These are phyloP conservation scores for Aspergillus fijiensis DNA, from an alignment of 2,329 filamentous ascomycete genomes.

Conservation along the genomic window DNA sequence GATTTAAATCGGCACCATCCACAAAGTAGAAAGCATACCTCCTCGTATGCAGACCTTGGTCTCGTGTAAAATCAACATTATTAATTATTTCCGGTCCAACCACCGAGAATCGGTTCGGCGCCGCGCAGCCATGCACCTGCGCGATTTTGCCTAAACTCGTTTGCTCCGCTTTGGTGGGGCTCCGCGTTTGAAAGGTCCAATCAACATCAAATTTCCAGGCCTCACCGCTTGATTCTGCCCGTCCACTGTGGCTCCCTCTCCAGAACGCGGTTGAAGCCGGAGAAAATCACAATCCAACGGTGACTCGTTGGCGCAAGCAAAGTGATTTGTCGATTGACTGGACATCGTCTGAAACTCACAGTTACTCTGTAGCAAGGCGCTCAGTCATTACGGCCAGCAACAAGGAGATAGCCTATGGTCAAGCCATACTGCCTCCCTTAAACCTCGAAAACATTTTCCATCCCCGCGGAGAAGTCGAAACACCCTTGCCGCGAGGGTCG, in stretches of 20 bases:
- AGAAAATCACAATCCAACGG: neutral
- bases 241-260: constrained; percentile 3
- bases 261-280: constrained; percentile 5
- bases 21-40: too few species aligned
- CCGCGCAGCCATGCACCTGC: neutral
- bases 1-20: too few species aligned
- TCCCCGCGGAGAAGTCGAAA: neutral
- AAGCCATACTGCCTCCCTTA: neutral
- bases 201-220: neutral
- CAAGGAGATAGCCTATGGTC: neutral
- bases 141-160: constrained; percentile 11
- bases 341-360: neutral
- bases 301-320: neutral
- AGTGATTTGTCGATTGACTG: neutral
- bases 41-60: too few species aligned
- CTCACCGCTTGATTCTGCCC: constrained; percentile 15
- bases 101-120: neutral
- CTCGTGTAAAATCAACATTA: too few species aligned
- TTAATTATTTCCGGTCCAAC: too few species aligned
- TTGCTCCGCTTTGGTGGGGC: neutral
- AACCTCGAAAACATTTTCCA: neutral
- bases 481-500: neutral
- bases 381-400: neutral
- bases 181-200: neutral
- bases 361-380: neutral